Evolutionary conservation across 2,329 filamentous ascomycete genomes (phyloP), one percentile per base, ranked within the genome.

Genomic region (Xylariales sp.): DNA sequence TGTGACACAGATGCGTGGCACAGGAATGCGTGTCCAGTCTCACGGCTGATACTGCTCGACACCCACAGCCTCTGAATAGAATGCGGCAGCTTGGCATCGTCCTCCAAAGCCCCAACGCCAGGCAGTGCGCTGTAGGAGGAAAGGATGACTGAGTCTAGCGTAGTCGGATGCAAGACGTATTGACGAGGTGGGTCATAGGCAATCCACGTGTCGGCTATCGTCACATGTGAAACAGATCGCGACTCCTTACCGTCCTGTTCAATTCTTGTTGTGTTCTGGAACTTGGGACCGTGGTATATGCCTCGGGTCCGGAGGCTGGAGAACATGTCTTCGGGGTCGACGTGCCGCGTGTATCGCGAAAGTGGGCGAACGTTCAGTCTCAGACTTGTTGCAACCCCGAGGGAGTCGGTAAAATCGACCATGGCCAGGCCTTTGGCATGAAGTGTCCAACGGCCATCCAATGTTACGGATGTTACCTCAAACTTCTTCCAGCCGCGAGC

Each of bases 91-190:
- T 40, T 43, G 44, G 31, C 46, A 38, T 9, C 8, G 6, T 45
- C 18, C 12, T 57, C 55, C 48, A 56, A 55, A 4, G 56, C 55
- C 6, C 50, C 44, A 3, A 46, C 5, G 7, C 20, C 34, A 27
- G 34, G 34, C 18, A 37, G 10, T 5, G 34, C 45, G 5, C 52
- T 46, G 44, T 55, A 28, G 34, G 27, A 18, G 10, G 36, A 12
- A 5, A 49, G 42, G 35, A 53, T 42, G 4, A 51, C 50, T 60
- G 37, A 12, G 55, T 59, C 39, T 62, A 53, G 7, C 48, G 47
- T 4, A 58, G 34, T 37, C 10, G 34, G 34, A 18, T 37, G 34
- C 5, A 37, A 12, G 6, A 37, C 6, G 15, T 35, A 18, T 14
- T 35, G 32, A 11, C 5, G 14, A 14, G 22, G 7, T 18, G 5